These are phyloP conservation scores for Penicillium hordei DNA, from an alignment of 2,329 filamentous ascomycete species.

Conservation along the genomic window DNA sequence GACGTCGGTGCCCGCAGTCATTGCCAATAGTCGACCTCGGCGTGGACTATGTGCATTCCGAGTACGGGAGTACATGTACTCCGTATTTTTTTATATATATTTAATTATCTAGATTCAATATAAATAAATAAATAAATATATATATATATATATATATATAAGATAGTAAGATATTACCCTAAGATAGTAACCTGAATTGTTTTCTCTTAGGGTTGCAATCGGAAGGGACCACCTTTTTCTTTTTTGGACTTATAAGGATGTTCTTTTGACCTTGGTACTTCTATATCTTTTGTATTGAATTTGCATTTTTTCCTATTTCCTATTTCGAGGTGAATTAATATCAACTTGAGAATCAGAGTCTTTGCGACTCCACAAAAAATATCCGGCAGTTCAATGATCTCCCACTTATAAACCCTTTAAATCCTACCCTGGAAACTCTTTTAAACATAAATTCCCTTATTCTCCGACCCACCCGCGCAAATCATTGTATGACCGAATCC, in stretches of 20 bases:
- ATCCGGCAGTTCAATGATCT: background rate
- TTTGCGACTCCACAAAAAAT: background rate
- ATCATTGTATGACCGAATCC: conserved; percentile 16
- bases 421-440: background rate
- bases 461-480: conserved; percentile 17
- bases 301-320: background rate
- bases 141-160: background rate
- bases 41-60: conserved; percentile 32
- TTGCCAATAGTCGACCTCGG: conserved; percentile 38
- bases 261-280: background rate
- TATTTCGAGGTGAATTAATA: background rate
- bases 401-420: background rate
- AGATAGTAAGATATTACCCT: background rate
- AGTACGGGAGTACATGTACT: background rate
- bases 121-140: too few species aligned
- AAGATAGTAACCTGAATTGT: too few species aligned
- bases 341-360: background rate
- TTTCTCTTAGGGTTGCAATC: too few species aligned
- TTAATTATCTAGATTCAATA: background rate
- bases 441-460: conserved; percentile 15
- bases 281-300: background rate
- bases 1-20: conserved; percentile 38
- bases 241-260: background rate
- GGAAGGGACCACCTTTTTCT: too few species aligned
- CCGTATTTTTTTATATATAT: background rate